Base-by-base conservation (phyloP, 2,329 filamentous ascomycete species). In the Apiospora rasikravindrae region DNA sequence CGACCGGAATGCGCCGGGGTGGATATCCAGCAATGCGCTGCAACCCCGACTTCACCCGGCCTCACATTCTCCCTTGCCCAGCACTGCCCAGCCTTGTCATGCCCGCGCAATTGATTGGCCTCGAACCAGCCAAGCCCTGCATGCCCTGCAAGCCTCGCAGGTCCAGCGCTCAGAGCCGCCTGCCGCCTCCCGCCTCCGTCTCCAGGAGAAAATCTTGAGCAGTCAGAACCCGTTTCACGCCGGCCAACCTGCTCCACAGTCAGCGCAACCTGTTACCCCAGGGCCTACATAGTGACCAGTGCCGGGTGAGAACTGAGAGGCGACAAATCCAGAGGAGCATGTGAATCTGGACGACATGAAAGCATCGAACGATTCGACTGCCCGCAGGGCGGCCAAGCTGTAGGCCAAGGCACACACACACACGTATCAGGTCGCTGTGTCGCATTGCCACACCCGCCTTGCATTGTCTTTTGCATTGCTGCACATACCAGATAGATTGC, bases 1-100 rank as follows among this genome's bases (percentile, higher is more conserved):
- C 22, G 57, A 64, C 33, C 57, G 57, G 57, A 64, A 64, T 64
- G 57, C 57, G 57, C 57, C 57, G 57, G 57, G 57, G 57, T 64
- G 57, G 57, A 40, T 37, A 40, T 13, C 33, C 40, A 64, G 40
- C 57, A 64, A 64, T 64, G 57, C 57, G n/a, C 33, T 16, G 19
- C 29, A n/a, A 40, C 22, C 19, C 57, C 57, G 57, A 64, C 33
- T 64, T 64, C 57, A 64, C 33, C 57, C 57, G 57, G 33, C 22
- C 33, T 10, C 57, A 64, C 37, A 40, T 40, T 64, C 57, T n/a
- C 33, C 57, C 57, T 29, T 26, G 49, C 49, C 49, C 49, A 53
- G 49, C 47, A n/a, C 24, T 53, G 49, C 24, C 24, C 49, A 49
- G 24, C 51, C 51, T 57, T 64, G 57, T n/a, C 57, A 16, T 40